Evolutionary conservation across 2,329 filamentous ascomycete species (phyloP), one percentile per base, ranked within the genome.

Genomic region (Colletotrichum phormii): DNA sequence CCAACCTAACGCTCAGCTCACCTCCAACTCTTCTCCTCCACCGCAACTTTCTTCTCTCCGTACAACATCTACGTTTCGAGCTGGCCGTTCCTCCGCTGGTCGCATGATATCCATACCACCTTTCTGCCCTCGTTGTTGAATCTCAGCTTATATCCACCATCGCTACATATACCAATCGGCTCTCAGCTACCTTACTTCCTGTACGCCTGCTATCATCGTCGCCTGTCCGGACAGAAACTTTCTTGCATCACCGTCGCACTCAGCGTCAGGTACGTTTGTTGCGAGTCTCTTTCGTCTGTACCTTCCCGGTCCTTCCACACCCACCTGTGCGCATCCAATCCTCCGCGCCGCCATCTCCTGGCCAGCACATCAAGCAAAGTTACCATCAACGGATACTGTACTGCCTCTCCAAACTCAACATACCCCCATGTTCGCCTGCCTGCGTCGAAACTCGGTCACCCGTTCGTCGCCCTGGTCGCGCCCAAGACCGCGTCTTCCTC

Each of bases 391-490:
- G 55, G 60, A 65, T 57, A 57, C 65, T 64, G 59, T 72, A 55
- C 66, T 61, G 60, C 35, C 24, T 70, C 49, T 53, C 54, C 71
- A 63, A 72, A 72, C 65, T 60, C 59, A 69, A 64, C 65, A 29
- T 53, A 26, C 71, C 51, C 64, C 60, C 67, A 71, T 71, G 71
- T 73, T 70, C 66, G 71, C 61, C 29, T 42, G 49, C 61, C 67
- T 54, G 69, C 60, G 49, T 54, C 53, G 68, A 71, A 64, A 49
- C 33, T 57, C 67, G 33, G 49, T 64, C 42, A 61, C 54, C 69
- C 63, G 64, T 68, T 67, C 54, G 54, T 60, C 54, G 55, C 59
- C 31, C 59, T 26, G 22, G 24, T 33, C 22, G 31, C 9, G 42
- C 13, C 60, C 46, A 60, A 42, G 60, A 33, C 72, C 51, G 42